These are phyloP conservation scores for Lolium rigidum DNA, from an alignment of 176 grass and related monocot genomes.

Conservation along the genomic window DNA sequence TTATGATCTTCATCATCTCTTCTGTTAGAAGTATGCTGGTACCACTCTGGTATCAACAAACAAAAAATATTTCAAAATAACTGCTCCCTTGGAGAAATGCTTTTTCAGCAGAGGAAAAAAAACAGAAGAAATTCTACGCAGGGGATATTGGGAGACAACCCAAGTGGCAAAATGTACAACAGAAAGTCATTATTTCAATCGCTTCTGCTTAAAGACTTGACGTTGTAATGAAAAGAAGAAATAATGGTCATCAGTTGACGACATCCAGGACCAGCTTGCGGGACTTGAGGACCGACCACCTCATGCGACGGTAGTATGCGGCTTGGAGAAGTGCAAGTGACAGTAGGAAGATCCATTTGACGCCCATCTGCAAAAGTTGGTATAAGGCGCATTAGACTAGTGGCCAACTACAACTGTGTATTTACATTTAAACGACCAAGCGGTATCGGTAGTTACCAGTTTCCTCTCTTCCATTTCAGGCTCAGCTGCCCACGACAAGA, in stretches of 20 bases:
- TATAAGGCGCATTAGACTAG: background rate
- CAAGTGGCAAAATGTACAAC: conserved; percentile 65
- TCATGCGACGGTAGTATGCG: conserved; percentile 97
- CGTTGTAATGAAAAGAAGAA: conserved; percentile 43
- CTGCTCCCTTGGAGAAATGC: conserved; percentile 43
- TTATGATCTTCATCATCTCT: conserved; percentile 42
- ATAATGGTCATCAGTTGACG: conserved; percentile 68
- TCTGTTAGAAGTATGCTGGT: conserved; percentile 39
- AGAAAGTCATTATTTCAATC: conserved; percentile 60
- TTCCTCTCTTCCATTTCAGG: conserved; percentile 99
- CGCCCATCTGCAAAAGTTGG: conserved; percentile 65
- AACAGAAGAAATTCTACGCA: conserved; percentile 46
- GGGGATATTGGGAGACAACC: conserved; percentile 41
- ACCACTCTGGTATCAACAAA: conserved; percentile 32
- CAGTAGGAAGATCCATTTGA: conserved; percentile 99
- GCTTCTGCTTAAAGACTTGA: conserved; percentile 35
- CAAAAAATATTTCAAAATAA: conserved; percentile 36
- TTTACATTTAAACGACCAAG: background rate
- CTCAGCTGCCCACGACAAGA: conserved; percentile 97
- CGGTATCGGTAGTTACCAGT: conserved; percentile 59
- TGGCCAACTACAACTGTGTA: background rate
- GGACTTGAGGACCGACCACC: conserved; percentile 89
- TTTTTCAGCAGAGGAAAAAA: conserved; percentile 43
- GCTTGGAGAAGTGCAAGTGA: conserved; percentile 98
- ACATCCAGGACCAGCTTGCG: conserved; percentile 91